phyloP scores from a whole-genome alignment of 768 basidiomycete genomes.

The Podaxis mareebaensis region DNA sequence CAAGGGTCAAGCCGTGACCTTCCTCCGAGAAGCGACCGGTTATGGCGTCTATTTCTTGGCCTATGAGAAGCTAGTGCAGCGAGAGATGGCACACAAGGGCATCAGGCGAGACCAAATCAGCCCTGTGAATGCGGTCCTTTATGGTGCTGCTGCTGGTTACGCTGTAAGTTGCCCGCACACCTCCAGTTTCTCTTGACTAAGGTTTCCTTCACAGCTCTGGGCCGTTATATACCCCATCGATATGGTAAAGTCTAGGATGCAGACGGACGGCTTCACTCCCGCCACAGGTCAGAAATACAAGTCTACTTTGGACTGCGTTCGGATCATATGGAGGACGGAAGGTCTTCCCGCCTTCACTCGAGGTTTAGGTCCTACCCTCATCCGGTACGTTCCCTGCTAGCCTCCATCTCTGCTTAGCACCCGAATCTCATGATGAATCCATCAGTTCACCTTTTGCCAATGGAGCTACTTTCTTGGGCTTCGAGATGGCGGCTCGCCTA shows the following conservation, averaged over 20 bases:
- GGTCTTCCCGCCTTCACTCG: slow-evolving; percentile 86
- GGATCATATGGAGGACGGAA: slow-evolving; percentile 80
- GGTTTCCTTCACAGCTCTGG: slow-evolving; percentile 60
- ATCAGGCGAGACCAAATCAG: slow-evolving; percentile 77
- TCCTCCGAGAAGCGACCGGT: slow-evolving; percentile 79
- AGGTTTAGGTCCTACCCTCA: slow-evolving; percentile 89
- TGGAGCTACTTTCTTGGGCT: slow-evolving; percentile 94
- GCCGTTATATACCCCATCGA: slow-evolving; percentile 94
- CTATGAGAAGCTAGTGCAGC: slow-evolving; percentile 90
- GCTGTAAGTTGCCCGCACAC: slow-evolving; percentile 53
- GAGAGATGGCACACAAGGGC: slow-evolving; percentile 74
- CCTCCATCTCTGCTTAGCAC: not conserved
- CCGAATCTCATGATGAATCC: not conserved
- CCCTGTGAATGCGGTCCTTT: slow-evolving; percentile 76
- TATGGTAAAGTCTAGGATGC: slow-evolving; percentile 95
- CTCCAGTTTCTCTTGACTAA: slow-evolving; percentile 3
- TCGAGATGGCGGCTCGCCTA: slow-evolving; percentile 85
- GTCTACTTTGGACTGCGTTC: slow-evolving; percentile 80
- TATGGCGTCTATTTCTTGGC: slow-evolving; percentile 90
- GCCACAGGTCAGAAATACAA: slow-evolving; percentile 80
- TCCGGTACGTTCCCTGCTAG: slow-evolving; percentile 56
- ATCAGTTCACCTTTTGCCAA: slow-evolving; percentile 92
- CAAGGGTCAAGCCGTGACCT: slow-evolving; percentile 90
- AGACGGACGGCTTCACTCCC: slow-evolving; percentile 85
- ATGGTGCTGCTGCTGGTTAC: slow-evolving; percentile 92